Evolutionary conservation across 1,139 yeast genomes (phyloP), one percentile per base, ranked within the genome.

Genomic region (Nakaseomyces delphensis): DNA sequence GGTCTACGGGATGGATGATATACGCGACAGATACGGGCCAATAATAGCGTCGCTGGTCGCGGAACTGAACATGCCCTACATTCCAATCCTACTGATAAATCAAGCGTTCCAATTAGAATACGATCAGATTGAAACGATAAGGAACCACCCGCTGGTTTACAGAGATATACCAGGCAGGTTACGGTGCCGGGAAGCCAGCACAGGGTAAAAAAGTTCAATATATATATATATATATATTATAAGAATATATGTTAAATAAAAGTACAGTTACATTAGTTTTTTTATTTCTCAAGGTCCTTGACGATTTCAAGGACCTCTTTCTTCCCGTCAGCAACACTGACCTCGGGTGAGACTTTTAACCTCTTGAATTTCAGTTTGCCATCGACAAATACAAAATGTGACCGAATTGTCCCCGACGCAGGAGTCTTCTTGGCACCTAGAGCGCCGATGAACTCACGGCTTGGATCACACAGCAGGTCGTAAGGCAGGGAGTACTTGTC

Each of bases 341-440:
- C 77, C 55, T 82, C 95, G 3, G 97, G 96, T 42, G 86, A 77
- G 45, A 91, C 73, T 47, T 76, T 79, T 44, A 85, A 68, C 50
- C 76, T 76, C 53, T 77, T 79, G 38, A 74, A 71, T 40, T 68
- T 74, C 55, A 87, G 70, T 48, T 76, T 71, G 9, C 96, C 96
- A 56, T 86, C 79, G 38, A 71, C 76, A 60, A 89, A 83, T 39
- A 91, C 74, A 87, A 95, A 89, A 59, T 89, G 95, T 10, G 95
- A 84, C 57, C 98, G 76, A 45, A 79, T 76, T 40, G 83, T 76
- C 3, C 95, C 95, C 6, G 60, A 46, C 36, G 59, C 64, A 35
- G 77, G 68, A 1, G 71, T 59, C 66, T 87, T 87, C 56, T 79
- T 82, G 23, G 95, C 96, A 8, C 97, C 97, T 49, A 91, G 70